These are phyloP conservation scores for Clathrospora elynae DNA, from an alignment of 2,329 filamentous ascomycete genomes.

Conservation along the genomic window DNA sequence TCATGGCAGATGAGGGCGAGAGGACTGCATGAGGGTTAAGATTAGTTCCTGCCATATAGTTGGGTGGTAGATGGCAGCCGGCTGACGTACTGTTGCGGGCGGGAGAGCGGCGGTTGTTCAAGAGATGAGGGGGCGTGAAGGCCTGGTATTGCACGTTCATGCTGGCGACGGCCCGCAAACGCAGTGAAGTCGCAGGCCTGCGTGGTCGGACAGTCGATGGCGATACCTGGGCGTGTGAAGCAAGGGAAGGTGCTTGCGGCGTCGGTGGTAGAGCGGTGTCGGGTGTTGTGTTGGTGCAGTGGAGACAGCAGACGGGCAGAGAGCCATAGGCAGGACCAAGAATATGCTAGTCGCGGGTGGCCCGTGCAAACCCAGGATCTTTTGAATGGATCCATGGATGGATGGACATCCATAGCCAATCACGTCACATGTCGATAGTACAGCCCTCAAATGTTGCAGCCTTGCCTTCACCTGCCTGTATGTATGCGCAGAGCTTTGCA, in stretches of 20 bases:
- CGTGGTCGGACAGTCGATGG: constrained; percentile 13
- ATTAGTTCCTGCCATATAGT: constrained; percentile 17
- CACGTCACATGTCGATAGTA: constrained; percentile 17
- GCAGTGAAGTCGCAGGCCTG: constrained; percentile 18
- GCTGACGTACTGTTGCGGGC: constrained; percentile 61
- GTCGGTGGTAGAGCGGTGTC: constrained; percentile 16
- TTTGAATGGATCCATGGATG: neutral
- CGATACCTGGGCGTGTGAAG: constrained; percentile 2
- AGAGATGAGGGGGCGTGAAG: constrained; percentile 66
- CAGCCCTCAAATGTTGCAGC: too few species aligned
- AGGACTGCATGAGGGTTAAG: constrained; percentile 29
- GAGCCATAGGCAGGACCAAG: constrained; percentile 21
- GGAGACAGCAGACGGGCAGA: constrained; percentile 27
- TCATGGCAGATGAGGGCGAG: constrained; percentile 51
- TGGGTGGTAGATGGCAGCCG: constrained; percentile 12
- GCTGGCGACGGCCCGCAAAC: constrained; percentile 38
- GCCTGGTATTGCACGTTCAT: constrained; percentile 68
- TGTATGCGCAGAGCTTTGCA: neutral
- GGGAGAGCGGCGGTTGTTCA: constrained; percentile 64
- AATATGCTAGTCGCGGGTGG: constrained; percentile 10
- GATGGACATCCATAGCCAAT: constrained; percentile 3
- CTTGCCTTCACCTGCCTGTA: too few species aligned
- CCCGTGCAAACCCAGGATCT: constrained; percentile 1
- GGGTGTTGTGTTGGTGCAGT: constrained; percentile 25
- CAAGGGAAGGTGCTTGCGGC: constrained; percentile 5